phyloP scores from a whole-genome alignment of 1,284 basidiomycete species.

The Chiua sp. region DNA sequence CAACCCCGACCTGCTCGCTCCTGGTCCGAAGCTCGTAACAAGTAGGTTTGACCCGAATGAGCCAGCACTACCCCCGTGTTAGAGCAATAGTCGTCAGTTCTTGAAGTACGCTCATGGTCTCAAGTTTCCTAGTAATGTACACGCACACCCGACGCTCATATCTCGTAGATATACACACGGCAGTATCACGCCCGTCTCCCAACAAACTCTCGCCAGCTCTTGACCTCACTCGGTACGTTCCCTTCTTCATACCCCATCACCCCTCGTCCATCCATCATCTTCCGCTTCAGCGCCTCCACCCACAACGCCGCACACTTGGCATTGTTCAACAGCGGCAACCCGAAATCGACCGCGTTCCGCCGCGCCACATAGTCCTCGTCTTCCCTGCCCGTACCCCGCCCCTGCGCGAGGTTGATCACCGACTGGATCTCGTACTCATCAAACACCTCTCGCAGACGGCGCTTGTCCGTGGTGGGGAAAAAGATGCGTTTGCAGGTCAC shows the following conservation, averaged over 20 bases:
- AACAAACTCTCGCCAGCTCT: conserved; percentile 90
- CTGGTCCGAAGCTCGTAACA: too few species aligned
- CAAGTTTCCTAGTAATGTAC: too few species aligned
- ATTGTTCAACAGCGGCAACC: conserved; percentile 91
- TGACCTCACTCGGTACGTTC: conserved; percentile 91
- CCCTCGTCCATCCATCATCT: conserved; percentile 85
- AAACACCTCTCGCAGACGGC: conserved; percentile 91
- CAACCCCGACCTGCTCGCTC: too few species aligned
- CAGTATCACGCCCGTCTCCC: conserved; percentile 59
- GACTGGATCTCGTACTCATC: conserved; percentile 96
- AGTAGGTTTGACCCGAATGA: too few species aligned
- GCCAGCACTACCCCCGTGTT: too few species aligned
- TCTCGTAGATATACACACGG: neutral
- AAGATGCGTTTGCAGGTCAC: conserved; percentile 87
- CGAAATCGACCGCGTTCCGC: conserved; percentile 93
- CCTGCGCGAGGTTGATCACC: conserved; percentile 92
- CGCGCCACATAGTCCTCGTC: conserved; percentile 97
- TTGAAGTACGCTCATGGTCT: too few species aligned
- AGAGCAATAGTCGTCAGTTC: too few species aligned
- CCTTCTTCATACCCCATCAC: conserved; percentile 88
- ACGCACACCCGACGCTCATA: too few species aligned
- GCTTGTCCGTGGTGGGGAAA: conserved; percentile 98
- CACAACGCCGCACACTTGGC: conserved; percentile 89
- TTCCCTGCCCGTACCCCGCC: conserved; percentile 76
- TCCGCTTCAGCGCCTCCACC: conserved; percentile 89